Evolutionary conservation across 2,329 filamentous ascomycete genomes (phyloP), one percentile per base, ranked within the genome.

Genomic region (Hymenoscyphus fraxineus): DNA sequence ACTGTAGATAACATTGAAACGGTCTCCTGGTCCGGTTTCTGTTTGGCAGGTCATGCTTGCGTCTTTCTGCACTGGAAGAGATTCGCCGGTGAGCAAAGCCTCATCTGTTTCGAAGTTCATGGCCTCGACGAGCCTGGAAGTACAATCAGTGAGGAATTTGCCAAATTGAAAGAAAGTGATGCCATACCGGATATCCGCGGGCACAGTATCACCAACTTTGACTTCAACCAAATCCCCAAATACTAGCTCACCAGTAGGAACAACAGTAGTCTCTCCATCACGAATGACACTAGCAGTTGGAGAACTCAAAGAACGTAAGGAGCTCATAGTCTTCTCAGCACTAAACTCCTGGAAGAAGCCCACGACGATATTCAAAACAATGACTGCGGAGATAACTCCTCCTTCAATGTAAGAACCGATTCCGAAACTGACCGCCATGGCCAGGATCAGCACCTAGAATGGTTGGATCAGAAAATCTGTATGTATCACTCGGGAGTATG

Each of bases 41-140:
- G 75, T 72, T 4, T 78, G 69, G 66, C 85, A 85, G 60, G 80
- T 80, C 65, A 75, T 76, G 38, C 80, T 77, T n/a, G 80, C 73
- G 61, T 80, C 76, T 76, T 88, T 84, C 71, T 77, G 78, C 5
- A 87, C 82, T 38, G 85, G 85, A 3, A 87, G 76, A 15, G 85
- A 85, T 76, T 88, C 86, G 54, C 85, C 85, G 15, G 85, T 88
- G 27, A 88, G 78, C 31, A 87, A 79, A 9, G 85, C 84, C 73
- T 88, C 86, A 64, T 88, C 84, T 19, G 83, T 83, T 65, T 83
- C 83, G 58, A 84, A 81, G 67, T 86, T 85, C 74, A 83, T 78
- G 47, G 78, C 81, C 65, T 85, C 82, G 64, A 83, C 74, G 10
- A 83, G 74, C 9, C 76, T 77, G 58, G 6, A 15, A 9, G n/a